phyloP scores from a whole-genome alignment of 2,329 filamentous ascomycete genomes.

The Penicillium sp. region DNA sequence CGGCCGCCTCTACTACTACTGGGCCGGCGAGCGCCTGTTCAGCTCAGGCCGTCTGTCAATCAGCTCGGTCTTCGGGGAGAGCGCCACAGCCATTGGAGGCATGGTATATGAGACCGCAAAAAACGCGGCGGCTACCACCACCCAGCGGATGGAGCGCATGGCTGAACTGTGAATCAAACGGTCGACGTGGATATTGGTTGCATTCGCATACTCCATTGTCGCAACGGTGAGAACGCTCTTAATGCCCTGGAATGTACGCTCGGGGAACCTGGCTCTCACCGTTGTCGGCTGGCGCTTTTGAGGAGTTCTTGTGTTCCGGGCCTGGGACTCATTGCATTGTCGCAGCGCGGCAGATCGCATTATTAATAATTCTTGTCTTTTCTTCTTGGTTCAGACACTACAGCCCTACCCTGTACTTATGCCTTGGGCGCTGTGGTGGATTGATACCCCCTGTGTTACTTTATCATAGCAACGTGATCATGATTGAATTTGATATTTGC shows the following conservation, averaged over 20 bases:
- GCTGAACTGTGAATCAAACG: constrained; percentile 32
- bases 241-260: background rate
- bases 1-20: constrained; percentile 91
- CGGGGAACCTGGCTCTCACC: constrained; percentile 11
- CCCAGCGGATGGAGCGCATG: constrained; percentile 27
- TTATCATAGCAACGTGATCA: constrained; percentile 8
- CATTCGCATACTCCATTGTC: constrained; percentile 6
- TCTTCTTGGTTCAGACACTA: background rate
- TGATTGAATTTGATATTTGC: constrained; percentile 8
- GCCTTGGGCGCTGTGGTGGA: constrained; percentile 11
- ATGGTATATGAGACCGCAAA: constrained; percentile 53
- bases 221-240: background rate
- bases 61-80: constrained; percentile 35
- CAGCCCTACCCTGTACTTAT: background rate
- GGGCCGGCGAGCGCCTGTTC: constrained; percentile 68
- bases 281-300: constrained; percentile 27
- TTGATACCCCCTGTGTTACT: constrained; percentile 12
- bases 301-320: constrained; percentile 26
- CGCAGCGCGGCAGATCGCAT: constrained; percentile 4
- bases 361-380: constrained; percentile 12
- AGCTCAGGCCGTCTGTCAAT: constrained; percentile 35
- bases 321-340: constrained; percentile 12
- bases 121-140: constrained; percentile 42
- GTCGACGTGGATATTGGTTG: background rate
- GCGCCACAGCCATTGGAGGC: constrained; percentile 38